Percentiles rank a stretch among this genome's conserved stretches.
Evolutionary conservation across 2,329 filamentous ascomycete species (phyloP).

Genomic region (Aspergillus oerlinghausenensis): DNA sequence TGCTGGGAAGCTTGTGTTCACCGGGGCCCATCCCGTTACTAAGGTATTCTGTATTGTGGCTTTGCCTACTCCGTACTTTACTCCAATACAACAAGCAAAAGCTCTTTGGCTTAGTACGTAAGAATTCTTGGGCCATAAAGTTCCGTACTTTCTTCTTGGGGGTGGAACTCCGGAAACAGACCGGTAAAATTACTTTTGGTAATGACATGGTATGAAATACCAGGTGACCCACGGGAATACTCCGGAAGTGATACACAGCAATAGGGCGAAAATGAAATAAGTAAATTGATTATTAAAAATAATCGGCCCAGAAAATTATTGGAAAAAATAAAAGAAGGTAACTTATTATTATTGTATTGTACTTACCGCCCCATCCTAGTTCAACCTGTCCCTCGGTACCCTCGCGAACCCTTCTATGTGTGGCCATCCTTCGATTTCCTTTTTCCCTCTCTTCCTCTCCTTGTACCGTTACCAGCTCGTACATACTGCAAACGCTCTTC

Average conservation of each 20-base stretch:
- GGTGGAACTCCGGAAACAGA: conserved; percentile 26
- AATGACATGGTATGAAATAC: conserved; percentile 20
- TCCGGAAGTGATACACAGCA: conserved; percentile 17
- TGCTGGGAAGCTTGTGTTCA: conserved; percentile 2
- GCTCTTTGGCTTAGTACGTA: not conserved
- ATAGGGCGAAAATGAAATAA: conserved; percentile 11
- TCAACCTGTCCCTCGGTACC: conserved; percentile 24
- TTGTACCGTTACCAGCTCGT: conserved; percentile 21
- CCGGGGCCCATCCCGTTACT: not conserved
- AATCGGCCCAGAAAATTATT: conserved; percentile 7
- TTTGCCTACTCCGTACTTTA: conserved; percentile 3
- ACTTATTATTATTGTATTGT: conserved; percentile 3
- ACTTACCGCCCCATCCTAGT: conserved; percentile 20
- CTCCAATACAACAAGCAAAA: not conserved
- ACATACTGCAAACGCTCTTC: conserved; percentile 8
- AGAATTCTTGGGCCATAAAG: not conserved
- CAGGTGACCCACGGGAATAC: conserved; percentile 20
- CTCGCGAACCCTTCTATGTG: conserved; percentile 16
- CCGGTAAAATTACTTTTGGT: conserved; percentile 23
- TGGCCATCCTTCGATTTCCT: conserved; percentile 18
- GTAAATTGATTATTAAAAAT: conserved; percentile 7
- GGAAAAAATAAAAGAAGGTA: conserved; percentile 2
- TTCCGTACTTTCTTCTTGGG: conserved; percentile 21
- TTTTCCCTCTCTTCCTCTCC: conserved; percentile 13
- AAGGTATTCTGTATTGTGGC: not conserved